These are phyloP conservation scores for Teratosphaeria nubilosa DNA, from an alignment of 2,329 filamentous ascomycete genomes.

Conservation along the genomic window DNA sequence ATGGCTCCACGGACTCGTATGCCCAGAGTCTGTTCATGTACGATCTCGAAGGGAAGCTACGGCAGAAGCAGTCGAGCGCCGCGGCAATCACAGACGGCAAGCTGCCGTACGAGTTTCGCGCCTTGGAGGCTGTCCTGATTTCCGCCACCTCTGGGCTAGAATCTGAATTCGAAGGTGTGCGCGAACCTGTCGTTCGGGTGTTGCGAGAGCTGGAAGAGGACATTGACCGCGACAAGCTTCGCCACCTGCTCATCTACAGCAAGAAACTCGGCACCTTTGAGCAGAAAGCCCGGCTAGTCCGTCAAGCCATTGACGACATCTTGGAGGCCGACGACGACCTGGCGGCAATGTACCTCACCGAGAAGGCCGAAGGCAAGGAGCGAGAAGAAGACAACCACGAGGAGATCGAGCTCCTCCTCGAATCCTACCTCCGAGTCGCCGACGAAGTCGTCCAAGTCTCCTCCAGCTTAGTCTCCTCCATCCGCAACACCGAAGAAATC, in stretches of 20 bases:
- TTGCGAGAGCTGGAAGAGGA: constrained; percentile 89
- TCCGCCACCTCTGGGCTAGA: constrained; percentile 87
- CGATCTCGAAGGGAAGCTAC: constrained; percentile 83
- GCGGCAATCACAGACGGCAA: constrained; percentile 40
- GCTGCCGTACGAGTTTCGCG: constrained; percentile 90
- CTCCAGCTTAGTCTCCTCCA: constrained; percentile 83
- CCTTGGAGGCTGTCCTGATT: constrained; percentile 87
- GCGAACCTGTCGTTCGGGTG: constrained; percentile 82
- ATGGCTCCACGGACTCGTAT: constrained; percentile 87
- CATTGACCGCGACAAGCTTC: constrained; percentile 87
- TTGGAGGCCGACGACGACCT: constrained; percentile 94
- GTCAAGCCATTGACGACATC: constrained; percentile 89
- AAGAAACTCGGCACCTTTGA: constrained; percentile 96
- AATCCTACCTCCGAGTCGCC: constrained; percentile 95
- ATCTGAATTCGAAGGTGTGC: constrained; percentile 86
- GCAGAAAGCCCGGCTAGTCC: constrained; percentile 87
- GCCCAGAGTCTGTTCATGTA: constrained; percentile 97
- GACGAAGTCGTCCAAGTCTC: constrained; percentile 97
- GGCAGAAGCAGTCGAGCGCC: constrained; percentile 57
- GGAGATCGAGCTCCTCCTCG: constrained; percentile 91
- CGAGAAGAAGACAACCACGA: constrained; percentile 80
- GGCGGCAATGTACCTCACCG: constrained; percentile 87
- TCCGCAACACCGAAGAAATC: constrained; percentile 96
- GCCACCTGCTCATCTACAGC: constrained; percentile 81
- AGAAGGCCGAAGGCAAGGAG: constrained; percentile 65